phyloP scores from a whole-genome alignment of 2,329 filamentous ascomycete species.

The Huntiella bhutanensis region DNA sequence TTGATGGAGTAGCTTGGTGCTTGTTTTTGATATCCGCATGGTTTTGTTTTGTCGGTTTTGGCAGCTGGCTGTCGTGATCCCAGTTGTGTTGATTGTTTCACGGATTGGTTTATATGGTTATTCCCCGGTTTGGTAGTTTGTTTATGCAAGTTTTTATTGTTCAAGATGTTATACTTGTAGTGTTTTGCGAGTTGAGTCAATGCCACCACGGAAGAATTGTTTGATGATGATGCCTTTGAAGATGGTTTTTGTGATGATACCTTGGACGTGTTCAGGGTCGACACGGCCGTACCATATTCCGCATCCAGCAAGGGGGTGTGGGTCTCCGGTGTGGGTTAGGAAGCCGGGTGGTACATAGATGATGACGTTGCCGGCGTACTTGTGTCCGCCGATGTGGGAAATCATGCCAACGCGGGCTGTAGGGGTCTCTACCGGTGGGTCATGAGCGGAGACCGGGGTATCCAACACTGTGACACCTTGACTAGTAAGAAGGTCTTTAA shows the following conservation, averaged over 20 bases:
- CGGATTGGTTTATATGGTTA: constrained; percentile 1
- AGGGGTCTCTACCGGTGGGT: neutral
- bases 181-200: constrained; percentile 32
- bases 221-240: constrained; percentile 45
- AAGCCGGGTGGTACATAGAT: constrained; percentile 50
- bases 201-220: constrained; percentile 54
- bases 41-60: neutral
- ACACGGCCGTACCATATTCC: constrained; percentile 73
- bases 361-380: constrained; percentile 71
- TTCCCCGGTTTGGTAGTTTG: neutral
- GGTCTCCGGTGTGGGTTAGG: constrained; percentile 11
- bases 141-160: neutral
- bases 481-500: constrained; percentile 30
- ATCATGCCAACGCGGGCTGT: constrained; percentile 48
- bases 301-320: constrained; percentile 44
- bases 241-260: constrained; percentile 54
- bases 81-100: constrained; percentile 1
- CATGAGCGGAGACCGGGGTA: neutral
- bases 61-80: neutral
- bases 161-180: neutral
- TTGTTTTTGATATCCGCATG: neutral
- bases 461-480: constrained; percentile 30
- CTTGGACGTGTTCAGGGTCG: constrained; percentile 56
- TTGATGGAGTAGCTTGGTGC: constrained; percentile 17
- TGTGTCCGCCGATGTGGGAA: constrained; percentile 69